phyloP scores from a whole-genome alignment of 768 basidiomycete species.

The Pleurotus djamor region DNA sequence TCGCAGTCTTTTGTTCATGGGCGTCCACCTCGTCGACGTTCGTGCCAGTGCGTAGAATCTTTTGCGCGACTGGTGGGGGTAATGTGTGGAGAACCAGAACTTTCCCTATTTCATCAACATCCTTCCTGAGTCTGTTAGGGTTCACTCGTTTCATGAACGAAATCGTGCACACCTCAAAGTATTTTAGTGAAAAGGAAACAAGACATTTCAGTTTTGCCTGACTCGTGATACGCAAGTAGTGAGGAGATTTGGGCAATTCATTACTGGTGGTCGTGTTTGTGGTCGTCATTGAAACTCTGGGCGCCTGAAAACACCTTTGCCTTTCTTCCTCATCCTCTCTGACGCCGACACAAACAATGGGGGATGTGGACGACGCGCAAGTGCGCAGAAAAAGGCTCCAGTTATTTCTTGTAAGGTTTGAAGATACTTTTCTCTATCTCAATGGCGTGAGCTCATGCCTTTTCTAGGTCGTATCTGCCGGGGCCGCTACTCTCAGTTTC shows the following conservation, averaged over 20 bases:
- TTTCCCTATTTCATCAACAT: not conserved
- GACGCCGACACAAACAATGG: not conserved
- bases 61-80: not conserved
- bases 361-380: not conserved
- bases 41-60: not conserved
- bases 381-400: not conserved
- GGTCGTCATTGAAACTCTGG: not conserved
- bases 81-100: constrained; percentile 1
- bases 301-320: not conserved
- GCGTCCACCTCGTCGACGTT: not conserved
- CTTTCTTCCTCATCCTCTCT: not conserved
- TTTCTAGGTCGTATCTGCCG: not conserved
- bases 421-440: not conserved
- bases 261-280: not conserved
- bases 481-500: not conserved
- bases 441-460: too few species aligned
- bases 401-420: not conserved
- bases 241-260: constrained; percentile 7
- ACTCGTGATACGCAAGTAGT: constrained; percentile 50
- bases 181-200: constrained; percentile 51
- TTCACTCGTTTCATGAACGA: not conserved
- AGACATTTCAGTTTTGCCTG: constrained; percentile 53
- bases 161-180: constrained; percentile 43
- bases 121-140: not conserved
- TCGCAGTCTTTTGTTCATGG: not conserved